Evolutionary conservation across 164 flowering plant species (phyloP), one percentile per base, ranked within the genome.

Genomic region (Liriodendron chinense): DNA sequence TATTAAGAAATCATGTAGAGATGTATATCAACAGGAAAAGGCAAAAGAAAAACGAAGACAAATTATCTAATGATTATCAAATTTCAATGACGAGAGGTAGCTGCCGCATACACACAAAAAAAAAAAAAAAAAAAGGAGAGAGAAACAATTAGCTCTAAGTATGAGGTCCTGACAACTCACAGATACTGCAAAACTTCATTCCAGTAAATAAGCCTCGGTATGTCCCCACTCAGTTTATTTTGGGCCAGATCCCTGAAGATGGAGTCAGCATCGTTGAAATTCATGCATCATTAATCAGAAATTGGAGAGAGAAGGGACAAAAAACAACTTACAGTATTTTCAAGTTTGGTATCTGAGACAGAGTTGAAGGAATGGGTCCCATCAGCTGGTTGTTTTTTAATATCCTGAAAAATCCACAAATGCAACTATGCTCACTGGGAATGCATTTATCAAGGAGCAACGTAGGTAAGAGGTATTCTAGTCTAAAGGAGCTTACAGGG

Each of bases 271-370:
- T 47, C 14, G 69, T 24, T 18, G 72, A 14, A 0, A 26, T 23
- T 50, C 49, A 1, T 72, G 47, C 22, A 25, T 34, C 73, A 20
- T 12, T 68, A 61, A 23, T 7, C 43, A 61, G 23, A 13, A 10
- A 20, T 49, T 49, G 20, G 0, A 1, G 21, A 26, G 34, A 16
- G 21, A 1, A 28, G 21, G 76, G 9, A 13, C 59, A 1, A 7
- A 73, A 1, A 47, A 25, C 48, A 9, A 86, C 98, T 86, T 79
- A 96, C 99, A 96, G 80, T 50, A 85, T 74, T 82, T 96, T 94
- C 81, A 96, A 77, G 82, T 93, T 96, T n/a, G 99, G 99, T 73
- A 94, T 90, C 85, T 96, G 99, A 13, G 99, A 92, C 70, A 96
- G 76, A 0, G 98, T 94, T 1, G 98, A 94, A 28, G 99, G 98